A percentile compares a stretch with the other conserved stretches of the same genome.
phyloP scores from a whole-genome alignment of 768 basidiomycete species.

The Neoboletus brunneissimus region DNA sequence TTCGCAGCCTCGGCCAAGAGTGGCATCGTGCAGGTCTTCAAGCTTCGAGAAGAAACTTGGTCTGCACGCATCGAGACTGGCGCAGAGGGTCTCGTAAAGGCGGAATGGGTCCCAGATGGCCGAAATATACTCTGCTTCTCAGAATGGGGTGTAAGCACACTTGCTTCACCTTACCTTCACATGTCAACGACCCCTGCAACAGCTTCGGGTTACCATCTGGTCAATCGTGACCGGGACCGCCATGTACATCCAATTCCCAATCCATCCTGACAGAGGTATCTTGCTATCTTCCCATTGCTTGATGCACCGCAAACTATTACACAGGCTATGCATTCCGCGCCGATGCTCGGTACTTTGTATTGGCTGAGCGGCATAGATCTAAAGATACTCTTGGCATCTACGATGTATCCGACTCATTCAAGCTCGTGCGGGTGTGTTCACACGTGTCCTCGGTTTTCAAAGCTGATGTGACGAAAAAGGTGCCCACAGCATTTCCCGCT shows the following conservation, averaged over 20 bases:
- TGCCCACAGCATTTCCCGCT: conserved; percentile 72
- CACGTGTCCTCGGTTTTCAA: conserved; percentile 4
- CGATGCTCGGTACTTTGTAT: conserved; percentile 79
- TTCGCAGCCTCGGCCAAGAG: conserved; percentile 74
- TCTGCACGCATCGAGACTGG: conserved; percentile 75
- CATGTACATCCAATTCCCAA: conserved; percentile 84
- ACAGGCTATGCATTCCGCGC: conserved; percentile 74
- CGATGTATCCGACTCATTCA: conserved; percentile 67
- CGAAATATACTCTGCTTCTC: conserved; percentile 85
- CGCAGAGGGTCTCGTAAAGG: conserved; percentile 79
- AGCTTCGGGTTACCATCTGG: conserved; percentile 89
- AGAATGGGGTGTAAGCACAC: conserved; percentile 80
- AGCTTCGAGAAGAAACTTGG: conserved; percentile 78
- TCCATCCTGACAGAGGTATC: conserved; percentile 76
- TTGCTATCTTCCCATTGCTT: background rate
- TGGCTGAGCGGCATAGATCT: conserved; percentile 88
- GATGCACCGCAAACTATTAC: background rate
- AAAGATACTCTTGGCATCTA: conserved; percentile 87
- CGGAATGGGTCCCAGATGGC: conserved; percentile 89
- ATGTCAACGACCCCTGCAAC: conserved; percentile 5
- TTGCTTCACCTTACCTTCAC: background rate
- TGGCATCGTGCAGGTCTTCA: conserved; percentile 73
- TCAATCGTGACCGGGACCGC: conserved; percentile 70
- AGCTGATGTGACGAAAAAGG: conserved; percentile 19
- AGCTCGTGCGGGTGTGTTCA: conserved; percentile 59